These are phyloP conservation scores for Yamadazyma dushanensis DNA, from an alignment of 1,139 yeast genomes.

Conservation along the genomic window DNA sequence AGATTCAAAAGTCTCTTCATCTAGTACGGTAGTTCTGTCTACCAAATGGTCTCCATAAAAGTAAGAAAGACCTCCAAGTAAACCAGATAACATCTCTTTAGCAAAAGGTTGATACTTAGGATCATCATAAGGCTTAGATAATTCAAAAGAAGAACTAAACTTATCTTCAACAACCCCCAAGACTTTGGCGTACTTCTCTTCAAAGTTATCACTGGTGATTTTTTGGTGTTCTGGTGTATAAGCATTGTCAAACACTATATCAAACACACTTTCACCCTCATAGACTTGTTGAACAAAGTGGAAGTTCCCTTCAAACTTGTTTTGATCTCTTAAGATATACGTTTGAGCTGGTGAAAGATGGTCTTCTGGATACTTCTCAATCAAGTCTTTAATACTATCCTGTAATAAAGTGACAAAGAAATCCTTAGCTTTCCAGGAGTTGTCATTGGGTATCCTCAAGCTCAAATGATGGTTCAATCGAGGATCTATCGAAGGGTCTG, in stretches of 20 bases:
- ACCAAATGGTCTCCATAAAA: constrained; percentile 86
- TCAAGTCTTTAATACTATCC: constrained; percentile 59
- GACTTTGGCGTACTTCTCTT: constrained; percentile 35
- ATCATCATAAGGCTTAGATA: constrained; percentile 56
- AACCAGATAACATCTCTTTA: constrained; percentile 73
- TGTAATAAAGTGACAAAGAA: constrained; percentile 68
- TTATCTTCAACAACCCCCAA: constrained; percentile 49
- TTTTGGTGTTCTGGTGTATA: constrained; percentile 38
- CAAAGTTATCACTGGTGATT: constrained; percentile 44
- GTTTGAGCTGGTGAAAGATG: constrained; percentile 49
- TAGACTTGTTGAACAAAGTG: constrained; percentile 79
- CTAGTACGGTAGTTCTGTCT: constrained; percentile 67
- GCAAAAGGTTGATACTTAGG: constrained; percentile 59
- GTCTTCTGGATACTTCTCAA: constrained; percentile 33
- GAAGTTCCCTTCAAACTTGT: constrained; percentile 68
- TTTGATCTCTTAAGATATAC: constrained; percentile 59
- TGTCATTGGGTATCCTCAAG: constrained; percentile 67
- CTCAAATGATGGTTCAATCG: constrained; percentile 63
- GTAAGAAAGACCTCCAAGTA: constrained; percentile 88
- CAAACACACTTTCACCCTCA: constrained; percentile 76
- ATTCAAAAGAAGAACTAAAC: constrained; percentile 54
- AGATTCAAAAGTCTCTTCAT: constrained; percentile 63
- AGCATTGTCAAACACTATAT: constrained; percentile 57
- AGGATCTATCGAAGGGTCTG: constrained; percentile 45
- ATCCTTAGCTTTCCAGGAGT: constrained; percentile 80